These are phyloP conservation scores for Copromyces sp. DNA, from an alignment of 495 filamentous ascomycete species.

Conservation along the genomic window DNA sequence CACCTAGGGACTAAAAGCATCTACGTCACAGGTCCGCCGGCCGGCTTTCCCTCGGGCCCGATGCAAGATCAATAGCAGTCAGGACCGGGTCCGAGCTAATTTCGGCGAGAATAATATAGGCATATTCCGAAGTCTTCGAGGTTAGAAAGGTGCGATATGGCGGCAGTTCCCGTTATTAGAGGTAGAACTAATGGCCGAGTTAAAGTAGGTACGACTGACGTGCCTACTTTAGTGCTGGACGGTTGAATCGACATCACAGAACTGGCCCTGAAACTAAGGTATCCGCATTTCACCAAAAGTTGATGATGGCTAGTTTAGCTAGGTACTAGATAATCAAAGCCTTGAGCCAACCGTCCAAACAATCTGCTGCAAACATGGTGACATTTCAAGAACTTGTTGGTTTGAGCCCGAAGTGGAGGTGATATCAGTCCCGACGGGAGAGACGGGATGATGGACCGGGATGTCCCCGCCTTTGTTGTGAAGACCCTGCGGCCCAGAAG, in stretches of 20 bases:
- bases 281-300: background rate
- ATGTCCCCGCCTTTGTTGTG: background rate
- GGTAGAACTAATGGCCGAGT: background rate
- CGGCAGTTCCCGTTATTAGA: background rate
- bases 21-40: background rate
- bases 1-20: background rate
- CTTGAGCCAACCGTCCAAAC: background rate
- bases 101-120: background rate
- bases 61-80: background rate
- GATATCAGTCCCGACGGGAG: background rate
- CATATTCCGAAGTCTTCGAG: background rate
- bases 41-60: background rate
- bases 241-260: background rate
- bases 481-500: background rate
- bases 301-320: background rate
- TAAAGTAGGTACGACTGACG: background rate
- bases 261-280: background rate
- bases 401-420: background rate
- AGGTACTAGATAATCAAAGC: background rate
- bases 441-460: background rate
- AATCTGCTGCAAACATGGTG: background rate
- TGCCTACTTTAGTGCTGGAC: background rate
- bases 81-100: background rate
- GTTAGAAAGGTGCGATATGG: background rate
- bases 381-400: background rate